Conservation (phyloP, 345 rosid genomes). For the Lenwebbia sp. region DNA sequence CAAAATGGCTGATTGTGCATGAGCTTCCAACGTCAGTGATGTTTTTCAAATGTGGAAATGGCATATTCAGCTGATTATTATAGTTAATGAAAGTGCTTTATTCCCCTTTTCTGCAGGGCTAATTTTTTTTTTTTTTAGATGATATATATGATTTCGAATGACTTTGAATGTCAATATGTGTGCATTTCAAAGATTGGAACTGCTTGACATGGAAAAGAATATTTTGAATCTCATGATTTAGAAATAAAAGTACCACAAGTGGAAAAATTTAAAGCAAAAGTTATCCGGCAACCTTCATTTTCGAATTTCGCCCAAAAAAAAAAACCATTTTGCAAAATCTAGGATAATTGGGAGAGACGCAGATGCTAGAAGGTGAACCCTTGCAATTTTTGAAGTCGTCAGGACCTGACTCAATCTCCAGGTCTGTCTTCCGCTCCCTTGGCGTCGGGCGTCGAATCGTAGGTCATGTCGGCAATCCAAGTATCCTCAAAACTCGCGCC, state of each 20-base stretch:
- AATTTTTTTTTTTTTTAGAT: neutral
- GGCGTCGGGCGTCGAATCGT: fast-evolving
- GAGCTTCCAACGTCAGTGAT: neutral
- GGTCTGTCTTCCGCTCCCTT: neutral
- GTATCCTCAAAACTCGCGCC: fast-evolving
- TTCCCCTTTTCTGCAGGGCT: neutral
- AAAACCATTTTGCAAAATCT: neutral
- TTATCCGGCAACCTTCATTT: neutral
- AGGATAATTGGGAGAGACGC: neutral
- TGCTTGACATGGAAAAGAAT: neutral
- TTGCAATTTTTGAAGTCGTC: neutral
- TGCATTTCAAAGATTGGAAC: neutral
- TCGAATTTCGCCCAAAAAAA: too few relatives aligned
- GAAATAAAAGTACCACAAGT: neutral
- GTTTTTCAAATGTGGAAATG: neutral
- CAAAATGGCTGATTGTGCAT: neutral
- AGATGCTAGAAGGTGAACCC: neutral
- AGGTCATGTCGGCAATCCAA: fast-evolving
- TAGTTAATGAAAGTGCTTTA: neutral
- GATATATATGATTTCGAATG: neutral
- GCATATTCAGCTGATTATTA: neutral
- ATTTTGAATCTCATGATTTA: neutral
- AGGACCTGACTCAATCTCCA: neutral
- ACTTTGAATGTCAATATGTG: neutral
- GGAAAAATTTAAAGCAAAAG: neutral